Evolutionary conservation across 352 stramenopile genomes (phyloP), one percentile per base, ranked within the genome.

Genomic region (Globisporangium echinulatum): DNA sequence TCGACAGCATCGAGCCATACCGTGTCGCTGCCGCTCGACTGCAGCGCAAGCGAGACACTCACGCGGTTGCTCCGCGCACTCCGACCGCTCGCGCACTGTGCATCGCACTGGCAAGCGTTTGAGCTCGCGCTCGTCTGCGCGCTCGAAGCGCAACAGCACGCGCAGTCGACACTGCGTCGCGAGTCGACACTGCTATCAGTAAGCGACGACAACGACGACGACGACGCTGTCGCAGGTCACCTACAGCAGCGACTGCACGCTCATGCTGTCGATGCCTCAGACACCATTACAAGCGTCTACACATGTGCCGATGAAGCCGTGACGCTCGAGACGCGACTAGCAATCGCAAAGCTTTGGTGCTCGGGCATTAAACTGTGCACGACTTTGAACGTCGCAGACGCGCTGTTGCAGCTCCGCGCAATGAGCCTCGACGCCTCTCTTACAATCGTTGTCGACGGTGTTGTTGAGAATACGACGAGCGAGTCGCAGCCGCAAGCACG

Each of bases 61-160:
- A 58, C 56, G 42, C 52, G 60, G 3, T 50, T 68, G 52, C 62
- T 68, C 4, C 15, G 17, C 3, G 10, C 56, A 5, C 51, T 68
- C 42, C 60, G 61, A 51, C 64, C 71, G 3, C 48, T 79, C 33
- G 49, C 72, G 15, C 7, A 17, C 5, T 36, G 36, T n/a, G 38
- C 60, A 5, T 52, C 37, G 17, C 61, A 71, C 8, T 79, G 71
- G 71, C 48, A 69, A 39, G 36, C 58, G 3, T 75, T 77, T n/a
- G 15, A 72, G 5, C 55, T 79, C 15, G 57, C 63, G 36, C 33
- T 68, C 7, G 25, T 68, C 5, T 49, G 5, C 10, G 9, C 11
- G 7, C 42, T 65, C 4, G 62, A 65, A 17, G 38, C 17, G 33
- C 55, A 43, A 17, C 51, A 37, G 7, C 4, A 52, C 5, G 11